Evolutionary conservation across 352 stramenopile species (phyloP), one percentile per base, ranked within the genome.

Genomic region (Phytophthora aleatoria): DNA sequence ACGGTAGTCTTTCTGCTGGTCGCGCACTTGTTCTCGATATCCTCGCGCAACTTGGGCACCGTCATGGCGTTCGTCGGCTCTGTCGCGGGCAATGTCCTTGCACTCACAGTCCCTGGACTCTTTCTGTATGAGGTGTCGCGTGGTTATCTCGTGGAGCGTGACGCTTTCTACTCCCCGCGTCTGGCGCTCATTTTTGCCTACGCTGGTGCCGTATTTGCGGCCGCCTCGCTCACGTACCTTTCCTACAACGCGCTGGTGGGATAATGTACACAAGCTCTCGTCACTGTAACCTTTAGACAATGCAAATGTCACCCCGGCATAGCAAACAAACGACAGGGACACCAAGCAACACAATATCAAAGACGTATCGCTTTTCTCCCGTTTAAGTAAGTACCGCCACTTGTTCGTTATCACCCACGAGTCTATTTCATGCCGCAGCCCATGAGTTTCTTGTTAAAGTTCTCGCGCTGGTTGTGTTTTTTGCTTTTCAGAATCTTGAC

Each of bases 1-100:
- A 90, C 80, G 33, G 76, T 88, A 36, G 61, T 85, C 43, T 92
- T 93, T 64, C 76, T 95, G 69, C 56, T 91, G 26, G 53, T 81
- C 8, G 79, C 83, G 12, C 77, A 88, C 61, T 54, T 92, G 10
- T 69, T 91, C 33, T 78, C 86, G 16, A 69, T 89, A 10, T 80
- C 80, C 3, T 89, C 85, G 38, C 62, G 67, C 26, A 85, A 91
- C 52, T 61, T 95, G 11, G 81, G 83, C 57, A 76, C 84, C 15
- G 80, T 91, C 61, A 91, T 93, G 76, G 82, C 83, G 33, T 92
- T 90, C 57, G 79, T 92, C 31, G 86, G 86, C 12, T 84, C 83
- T 7, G 67, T 92, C 20, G 80, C 83, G 11, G 86, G 86, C 57
- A 91, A 90, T 54, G 43, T 92, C 27, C 72, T 95, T 26, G 81